Base-by-base conservation (phyloP, 495 filamentous ascomycete species). In the Aspergillus avenaceus region DNA sequence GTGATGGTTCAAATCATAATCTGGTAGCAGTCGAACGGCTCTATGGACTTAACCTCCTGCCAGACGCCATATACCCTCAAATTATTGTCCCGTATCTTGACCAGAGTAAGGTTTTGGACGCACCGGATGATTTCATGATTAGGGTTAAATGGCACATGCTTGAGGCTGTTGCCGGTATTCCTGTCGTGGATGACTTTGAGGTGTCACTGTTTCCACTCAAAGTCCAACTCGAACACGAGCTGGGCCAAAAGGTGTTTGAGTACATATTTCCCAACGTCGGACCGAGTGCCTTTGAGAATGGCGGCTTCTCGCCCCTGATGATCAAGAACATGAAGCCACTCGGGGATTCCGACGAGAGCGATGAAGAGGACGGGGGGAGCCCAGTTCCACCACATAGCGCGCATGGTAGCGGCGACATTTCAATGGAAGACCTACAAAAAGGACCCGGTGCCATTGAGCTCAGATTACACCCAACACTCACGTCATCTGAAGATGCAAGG, bases 171-270 rank as follows among this genome's bases (percentile, higher is more conserved):
- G 93, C 92, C 34, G 93, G 93, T 27, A 97, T 99, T 57, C 91
- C 93, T 1, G 91, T 99, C 38, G 84, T 97, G 75, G 91, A 97
- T 55, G 87, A 95, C 61, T 99, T 99, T 55, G 93, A 99, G 65
- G 87, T 99, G 43, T 87, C 91, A 52, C 71, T 97, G 8, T 91
- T 93, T 64, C 93, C 93, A 1, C 79, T 99, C 57, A 95, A 88
- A 62, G 82, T 99, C 24, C 95, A 99, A 63, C 76, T 99, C 21
- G 93, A 99, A 69, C 84, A 82, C 18, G 92, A 97, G 58, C 82
- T 97, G 45, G 93, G 91, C 8, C 91, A 95, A 63, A 91, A 84
- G 64, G 77, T 99, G 16, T 97, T 97, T 59, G 92, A 97, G 66
- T 99, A 99, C 70, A 88, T 97, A 52, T 99, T 99, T 71, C 93